These are phyloP conservation scores for Xylaria venustula DNA, from an alignment of 495 filamentous ascomycete genomes.

Conservation along the genomic window DNA sequence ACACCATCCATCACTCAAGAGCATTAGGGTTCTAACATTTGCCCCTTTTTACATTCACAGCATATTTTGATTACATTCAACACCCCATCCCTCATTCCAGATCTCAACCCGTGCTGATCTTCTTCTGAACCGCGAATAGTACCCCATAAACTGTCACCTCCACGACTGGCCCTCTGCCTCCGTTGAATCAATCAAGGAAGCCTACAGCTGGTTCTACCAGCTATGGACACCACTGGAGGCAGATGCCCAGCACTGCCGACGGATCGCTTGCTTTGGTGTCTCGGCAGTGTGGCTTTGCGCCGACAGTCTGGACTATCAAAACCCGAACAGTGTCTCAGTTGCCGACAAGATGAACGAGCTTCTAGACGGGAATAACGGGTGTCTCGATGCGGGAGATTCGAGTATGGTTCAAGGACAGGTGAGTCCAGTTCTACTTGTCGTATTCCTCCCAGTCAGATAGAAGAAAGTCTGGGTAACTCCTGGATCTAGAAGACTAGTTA, in stretches of 20 bases:
- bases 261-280: slow-evolving; percentile 7
- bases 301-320: slow-evolving; percentile 7
- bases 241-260: slow-evolving; percentile 13
- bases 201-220: slow-evolving; percentile 13
- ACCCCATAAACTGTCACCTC: slow-evolving; percentile 14
- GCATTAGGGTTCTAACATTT: too few relatives aligned
- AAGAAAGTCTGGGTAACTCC: too few relatives aligned
- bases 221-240: slow-evolving; percentile 8
- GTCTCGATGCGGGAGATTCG: slow-evolving; percentile 1
- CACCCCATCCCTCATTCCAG: not conserved
- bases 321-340: slow-evolving; percentile 5
- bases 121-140: not conserved
- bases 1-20: too few relatives aligned
- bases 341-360: slow-evolving; percentile 13
- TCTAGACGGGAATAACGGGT: slow-evolving; percentile 9
- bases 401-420: slow-evolving; percentile 12
- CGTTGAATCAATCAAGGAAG: slow-evolving; percentile 10
- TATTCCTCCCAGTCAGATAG: too few relatives aligned
- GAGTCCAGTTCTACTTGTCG: not conserved
- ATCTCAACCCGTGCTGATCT: not conserved
- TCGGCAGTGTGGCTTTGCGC: slow-evolving; percentile 14
- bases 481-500: too few relatives aligned
- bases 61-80: not conserved
- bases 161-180: slow-evolving; percentile 15
- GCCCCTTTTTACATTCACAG: too few relatives aligned